A percentile compares a stretch with the other conserved stretches of the same genome.
Conservation (phyloP, 345 rosid genomes). For the Aquilaria sinensis region DNA sequence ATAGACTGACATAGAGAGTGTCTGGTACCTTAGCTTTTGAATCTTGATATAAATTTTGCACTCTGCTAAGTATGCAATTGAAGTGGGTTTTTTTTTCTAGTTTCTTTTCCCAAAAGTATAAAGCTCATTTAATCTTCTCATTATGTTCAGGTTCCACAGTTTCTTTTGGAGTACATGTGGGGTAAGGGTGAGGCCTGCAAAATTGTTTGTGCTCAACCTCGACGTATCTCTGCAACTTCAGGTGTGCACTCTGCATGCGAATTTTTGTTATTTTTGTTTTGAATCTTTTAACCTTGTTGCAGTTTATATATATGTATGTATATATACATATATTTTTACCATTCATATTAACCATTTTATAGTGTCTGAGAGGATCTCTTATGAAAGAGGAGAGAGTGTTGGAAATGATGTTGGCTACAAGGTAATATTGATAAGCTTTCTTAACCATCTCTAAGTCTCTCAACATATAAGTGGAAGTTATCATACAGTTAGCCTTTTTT, state of each 20-base stretch:
- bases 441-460: not conserved
- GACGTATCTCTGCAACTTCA: slow-evolving; percentile 94
- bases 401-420: slow-evolving; percentile 89
- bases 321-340: not conserved
- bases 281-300: slow-evolving; percentile 9
- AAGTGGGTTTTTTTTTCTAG: too few species aligned
- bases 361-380: slow-evolving; percentile 93
- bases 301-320: not conserved
- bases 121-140: slow-evolving; percentile 1
- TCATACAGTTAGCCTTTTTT: too few species aligned
- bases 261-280: slow-evolving; percentile 6
- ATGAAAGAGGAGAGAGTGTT: slow-evolving; percentile 75
- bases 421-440: slow-evolving; percentile 32
- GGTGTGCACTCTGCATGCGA: slow-evolving; percentile 32
- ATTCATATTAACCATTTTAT: slow-evolving; percentile 8
- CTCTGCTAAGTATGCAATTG: too few species aligned
- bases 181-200: slow-evolving; percentile 69
- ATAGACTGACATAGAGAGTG: too few species aligned
- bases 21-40: too few species aligned
- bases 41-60: too few species aligned
- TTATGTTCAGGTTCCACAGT: slow-evolving; percentile 77
- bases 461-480: too few species aligned
- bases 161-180: slow-evolving; percentile 79
- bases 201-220: slow-evolving; percentile 95
- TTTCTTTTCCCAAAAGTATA: not conserved